These are phyloP conservation scores for Durusdinium trenchii DNA, from an alignment of 73 alveolate species.

Conservation along the genomic window DNA sequence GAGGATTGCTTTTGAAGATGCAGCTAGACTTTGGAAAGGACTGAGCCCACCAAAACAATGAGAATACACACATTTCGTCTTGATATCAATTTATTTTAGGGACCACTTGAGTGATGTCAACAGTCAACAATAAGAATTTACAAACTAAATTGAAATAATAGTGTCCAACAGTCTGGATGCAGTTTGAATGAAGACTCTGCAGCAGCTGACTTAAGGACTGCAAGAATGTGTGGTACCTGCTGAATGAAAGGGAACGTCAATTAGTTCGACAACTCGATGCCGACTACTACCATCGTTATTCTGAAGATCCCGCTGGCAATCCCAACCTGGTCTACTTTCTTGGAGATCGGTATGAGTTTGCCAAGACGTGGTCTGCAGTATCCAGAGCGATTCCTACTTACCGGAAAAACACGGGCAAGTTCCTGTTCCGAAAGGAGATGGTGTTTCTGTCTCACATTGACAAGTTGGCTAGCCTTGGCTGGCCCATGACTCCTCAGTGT, in stretches of 20 bases:
- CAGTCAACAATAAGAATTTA: neutral
- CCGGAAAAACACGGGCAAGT: slow-evolving; percentile 8
- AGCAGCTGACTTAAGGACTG: neutral
- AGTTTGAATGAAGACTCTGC: neutral
- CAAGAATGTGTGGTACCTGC: slow-evolving; percentile 32
- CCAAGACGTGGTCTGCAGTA: slow-evolving; percentile 33
- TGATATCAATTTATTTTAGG: neutral
- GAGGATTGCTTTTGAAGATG: too few species aligned
- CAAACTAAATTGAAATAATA: neutral
- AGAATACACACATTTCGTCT: neutral
- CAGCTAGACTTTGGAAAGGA: too few species aligned
- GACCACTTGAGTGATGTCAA: neutral
- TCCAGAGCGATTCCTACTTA: neutral
- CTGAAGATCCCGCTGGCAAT: neutral
- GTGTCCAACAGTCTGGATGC: neutral
- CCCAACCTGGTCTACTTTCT: neutral
- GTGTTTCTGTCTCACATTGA: neutral
- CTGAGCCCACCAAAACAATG: too few species aligned
- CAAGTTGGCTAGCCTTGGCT: neutral
- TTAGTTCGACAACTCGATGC: slow-evolving; percentile 27
- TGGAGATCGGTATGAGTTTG: slow-evolving; percentile 36
- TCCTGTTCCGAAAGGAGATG: neutral
- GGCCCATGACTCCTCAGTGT: slow-evolving; percentile 4
- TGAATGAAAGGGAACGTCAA: slow-evolving; percentile 22
- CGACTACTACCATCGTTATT: neutral